Base-by-base conservation (phyloP, 2,329 filamentous ascomycete genomes). In the Alternaria sp. region DNA sequence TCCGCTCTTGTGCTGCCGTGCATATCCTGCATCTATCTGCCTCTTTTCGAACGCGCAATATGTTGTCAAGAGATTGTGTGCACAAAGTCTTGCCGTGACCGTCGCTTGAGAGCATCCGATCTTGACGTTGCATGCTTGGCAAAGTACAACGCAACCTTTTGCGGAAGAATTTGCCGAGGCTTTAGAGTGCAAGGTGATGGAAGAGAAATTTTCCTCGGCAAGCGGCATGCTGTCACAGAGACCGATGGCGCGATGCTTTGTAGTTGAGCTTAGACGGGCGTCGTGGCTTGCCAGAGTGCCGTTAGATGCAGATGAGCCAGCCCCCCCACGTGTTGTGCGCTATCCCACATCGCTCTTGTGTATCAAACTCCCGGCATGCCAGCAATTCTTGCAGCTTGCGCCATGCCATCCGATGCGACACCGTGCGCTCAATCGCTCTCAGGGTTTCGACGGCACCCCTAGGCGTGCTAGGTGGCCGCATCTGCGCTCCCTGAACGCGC, bases 291-390 rank as follows among this genome's bases (percentile, higher is more conserved):
- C 30, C 49, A 36, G 44, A 44, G 19, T 49, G 59, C 59, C 50
- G 44, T 43, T 55, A 19, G 54, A 62, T 57, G 40, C 56, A 63
- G 60, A 59, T 59, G 62, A 59, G 36, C 28, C 26, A 40, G 11
- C n/a, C 40, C 47, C 69, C 70, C 70, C 70, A 73, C 70, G 70
- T 68, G 69, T 70, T 73, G 67, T 59, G 45, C 54, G 30, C 49
- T 51, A 64, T 67, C 62, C 56, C 57, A 59, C 57, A 36, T 50
- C 17, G 40, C 30, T 67, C 59, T 45, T 59, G 25, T 59, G 47
- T 54, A 43, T 25, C 40, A 45, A 25, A 61, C 25, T 10, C 12
- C 26, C 13, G 26, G 43, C 43, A 43, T 56, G 54, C 54, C 54
- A 56, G 51, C 49, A 15, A 44, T 21, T 54, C 54, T 40, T 32